Conservation (phyloP, 2,329 filamentous ascomycete species). For the Trichothecium roseum region DNA sequence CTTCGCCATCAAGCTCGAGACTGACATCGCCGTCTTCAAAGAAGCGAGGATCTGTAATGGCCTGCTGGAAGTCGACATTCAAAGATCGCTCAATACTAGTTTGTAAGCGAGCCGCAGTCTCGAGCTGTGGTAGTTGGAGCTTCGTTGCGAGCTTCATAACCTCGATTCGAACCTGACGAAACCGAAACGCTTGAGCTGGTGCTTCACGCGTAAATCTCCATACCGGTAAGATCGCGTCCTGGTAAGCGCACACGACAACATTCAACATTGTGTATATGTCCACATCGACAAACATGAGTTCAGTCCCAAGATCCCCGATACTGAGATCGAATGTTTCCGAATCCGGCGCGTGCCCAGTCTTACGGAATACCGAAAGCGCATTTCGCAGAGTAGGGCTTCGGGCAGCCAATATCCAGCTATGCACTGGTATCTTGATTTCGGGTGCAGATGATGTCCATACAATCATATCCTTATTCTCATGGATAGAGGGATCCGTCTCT, state of each 20-base stretch:
- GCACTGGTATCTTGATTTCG: slow-evolving; percentile 64
- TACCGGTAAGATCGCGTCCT: slow-evolving; percentile 68
- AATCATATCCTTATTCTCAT: slow-evolving; percentile 30
- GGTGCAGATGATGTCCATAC: slow-evolving; percentile 51
- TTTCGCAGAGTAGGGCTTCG: slow-evolving; percentile 61
- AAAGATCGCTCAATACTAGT: slow-evolving; percentile 52
- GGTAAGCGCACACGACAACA: slow-evolving; percentile 69
- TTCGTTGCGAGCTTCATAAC: slow-evolving; percentile 75
- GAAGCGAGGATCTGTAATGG: slow-evolving; percentile 57
- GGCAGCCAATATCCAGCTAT: slow-evolving; percentile 69
- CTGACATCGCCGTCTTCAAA: slow-evolving; percentile 73
- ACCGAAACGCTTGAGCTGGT: slow-evolving; percentile 56
- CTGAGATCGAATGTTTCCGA: slow-evolving; percentile 20
- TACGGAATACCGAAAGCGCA: slow-evolving; percentile 47
- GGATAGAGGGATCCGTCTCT: slow-evolving; percentile 22
- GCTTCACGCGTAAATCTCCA: slow-evolving; percentile 71
- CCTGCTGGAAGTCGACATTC: slow-evolving; percentile 58
- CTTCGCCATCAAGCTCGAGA: slow-evolving; percentile 67
- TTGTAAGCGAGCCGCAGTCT: slow-evolving; percentile 70
- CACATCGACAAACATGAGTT: slow-evolving; percentile 56
- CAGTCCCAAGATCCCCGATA: slow-evolving; percentile 30
- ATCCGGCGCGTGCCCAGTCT: slow-evolving; percentile 8
- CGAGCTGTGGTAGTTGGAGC: slow-evolving; percentile 61
- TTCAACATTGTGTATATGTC: slow-evolving; percentile 76
- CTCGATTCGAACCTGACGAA: slow-evolving; percentile 71